Conservation (phyloP, 1,284 basidiomycete genomes). For the Sporisorium iseilematis-ciliati region DNA sequence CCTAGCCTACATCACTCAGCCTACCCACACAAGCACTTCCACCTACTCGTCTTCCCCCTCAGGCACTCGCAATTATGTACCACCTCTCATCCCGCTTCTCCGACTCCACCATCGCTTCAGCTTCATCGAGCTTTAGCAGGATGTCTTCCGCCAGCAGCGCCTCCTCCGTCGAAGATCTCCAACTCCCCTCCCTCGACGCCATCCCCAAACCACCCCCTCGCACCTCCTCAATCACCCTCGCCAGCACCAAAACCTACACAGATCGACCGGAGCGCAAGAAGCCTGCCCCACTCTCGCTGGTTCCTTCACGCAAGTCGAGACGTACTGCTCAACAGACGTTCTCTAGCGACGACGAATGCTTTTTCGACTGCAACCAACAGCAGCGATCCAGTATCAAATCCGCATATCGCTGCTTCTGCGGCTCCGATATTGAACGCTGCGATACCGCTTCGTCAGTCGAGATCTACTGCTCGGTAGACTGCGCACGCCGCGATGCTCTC, state of each 20-base stretch:
- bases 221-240: constrained; percentile 41
- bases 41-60: background rate
- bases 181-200: constrained; percentile 16
- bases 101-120: constrained; percentile 41
- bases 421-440: constrained; percentile 14
- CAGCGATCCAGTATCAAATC: background rate
- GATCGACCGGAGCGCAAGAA: constrained; percentile 26
- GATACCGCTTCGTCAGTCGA: constrained; percentile 14
- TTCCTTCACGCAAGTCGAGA: background rate
- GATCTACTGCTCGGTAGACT: constrained; percentile 41
- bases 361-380: constrained; percentile 24
- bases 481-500: constrained; percentile 33
- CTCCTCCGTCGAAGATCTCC: constrained; percentile 27
- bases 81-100: constrained; percentile 43
- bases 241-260: constrained; percentile 30
- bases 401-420: constrained; percentile 28
- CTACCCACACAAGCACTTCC: background rate
- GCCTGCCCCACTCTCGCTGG: constrained; percentile 24
- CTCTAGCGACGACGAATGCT: constrained; percentile 15
- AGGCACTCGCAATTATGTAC: constrained; percentile 7
- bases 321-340: background rate
- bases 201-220: constrained; percentile 42
- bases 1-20: background rate
- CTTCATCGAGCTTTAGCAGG: constrained; percentile 30
- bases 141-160: constrained; percentile 29